These are phyloP conservation scores for Tilletia walkeri DNA, from an alignment of 1,284 basidiomycete species.

Conservation along the genomic window DNA sequence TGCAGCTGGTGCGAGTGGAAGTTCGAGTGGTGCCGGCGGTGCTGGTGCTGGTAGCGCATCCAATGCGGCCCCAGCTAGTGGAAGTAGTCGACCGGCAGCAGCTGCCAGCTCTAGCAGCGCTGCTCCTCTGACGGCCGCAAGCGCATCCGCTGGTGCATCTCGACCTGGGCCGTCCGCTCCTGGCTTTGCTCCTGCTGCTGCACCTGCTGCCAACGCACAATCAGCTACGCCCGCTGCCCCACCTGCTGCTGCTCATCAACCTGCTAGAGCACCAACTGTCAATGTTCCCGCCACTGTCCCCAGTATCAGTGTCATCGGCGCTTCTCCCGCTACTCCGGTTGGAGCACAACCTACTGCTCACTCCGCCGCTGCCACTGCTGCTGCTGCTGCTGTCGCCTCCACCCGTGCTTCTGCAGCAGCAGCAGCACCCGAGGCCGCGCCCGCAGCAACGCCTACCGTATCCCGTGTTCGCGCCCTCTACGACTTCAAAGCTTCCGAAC, in stretches of 20 bases:
- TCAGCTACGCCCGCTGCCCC: not conserved
- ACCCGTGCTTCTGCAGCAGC: slow-evolving; percentile 44
- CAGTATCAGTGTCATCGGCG: not conserved
- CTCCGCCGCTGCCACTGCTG: not conserved
- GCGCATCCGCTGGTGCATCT: not conserved
- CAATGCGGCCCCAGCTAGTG: not conserved
- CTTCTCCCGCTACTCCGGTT: slow-evolving; percentile 3
- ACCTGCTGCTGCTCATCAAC: not conserved
- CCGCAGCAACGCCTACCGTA: slow-evolving; percentile 30
- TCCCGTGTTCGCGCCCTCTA: slow-evolving; percentile 77
- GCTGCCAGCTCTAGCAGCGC: not conserved
- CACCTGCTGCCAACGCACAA: not conserved
- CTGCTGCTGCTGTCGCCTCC: not conserved
- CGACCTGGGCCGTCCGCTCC: not conserved
- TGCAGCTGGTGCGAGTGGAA: slow-evolving; percentile 24
- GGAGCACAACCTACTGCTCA: not conserved
- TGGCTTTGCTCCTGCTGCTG: not conserved
- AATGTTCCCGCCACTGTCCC: not conserved
- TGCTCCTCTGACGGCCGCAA: not conserved
- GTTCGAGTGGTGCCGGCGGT: slow-evolving; percentile 1
- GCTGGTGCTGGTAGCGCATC: not conserved
- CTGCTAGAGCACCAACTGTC: not conserved
- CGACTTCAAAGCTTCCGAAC: slow-evolving; percentile 81
- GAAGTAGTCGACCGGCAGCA: not conserved
- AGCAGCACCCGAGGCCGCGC: slow-evolving; percentile 56